These are phyloP conservation scores for Suhomyces bokatorum DNA, from an alignment of 1,139 yeast species.

Conservation along the genomic window DNA sequence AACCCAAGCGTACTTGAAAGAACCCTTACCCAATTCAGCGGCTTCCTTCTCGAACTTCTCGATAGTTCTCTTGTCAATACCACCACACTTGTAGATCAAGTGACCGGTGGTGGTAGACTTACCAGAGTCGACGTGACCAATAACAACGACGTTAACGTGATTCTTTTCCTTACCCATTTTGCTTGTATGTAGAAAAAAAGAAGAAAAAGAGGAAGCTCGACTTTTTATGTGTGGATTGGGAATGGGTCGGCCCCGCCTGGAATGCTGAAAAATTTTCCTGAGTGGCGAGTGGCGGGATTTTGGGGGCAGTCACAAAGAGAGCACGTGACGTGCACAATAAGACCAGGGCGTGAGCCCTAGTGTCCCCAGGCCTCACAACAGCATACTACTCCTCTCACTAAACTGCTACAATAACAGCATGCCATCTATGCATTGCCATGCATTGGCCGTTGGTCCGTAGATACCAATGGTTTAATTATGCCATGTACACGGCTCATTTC, in stretches of 20 bases:
- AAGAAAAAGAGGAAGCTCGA: conserved; percentile 9
- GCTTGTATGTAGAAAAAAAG: conserved; percentile 10
- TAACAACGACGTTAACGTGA: conserved; percentile 99
- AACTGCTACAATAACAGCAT: too few relatives aligned
- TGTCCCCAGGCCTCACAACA: not conserved
- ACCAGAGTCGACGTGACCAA: conserved; percentile 43
- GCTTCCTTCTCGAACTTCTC: conserved; percentile 99
- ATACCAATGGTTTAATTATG: too few relatives aligned
- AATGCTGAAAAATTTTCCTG: conserved; percentile 9
- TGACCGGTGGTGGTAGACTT: conserved; percentile 62
- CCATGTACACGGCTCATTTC: conserved; percentile 4
- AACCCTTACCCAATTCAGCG: too few relatives aligned
- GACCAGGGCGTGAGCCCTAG: conserved; percentile 10
- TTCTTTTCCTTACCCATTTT: conserved; percentile 83
- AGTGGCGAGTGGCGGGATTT: conserved; percentile 6
- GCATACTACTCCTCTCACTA: not conserved
- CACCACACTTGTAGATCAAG: conserved; percentile 94
- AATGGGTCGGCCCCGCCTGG: conserved; percentile 14
- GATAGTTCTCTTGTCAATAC: conserved; percentile 96
- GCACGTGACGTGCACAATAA: not conserved
- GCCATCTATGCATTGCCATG: too few relatives aligned
- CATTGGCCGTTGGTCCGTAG: too few relatives aligned
- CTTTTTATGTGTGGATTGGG: conserved; percentile 11
- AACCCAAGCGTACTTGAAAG: too few relatives aligned
- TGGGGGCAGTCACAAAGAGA: conserved; percentile 1